Base-by-base conservation (phyloP, 2,329 filamentous ascomycete species). In the Sporothrix phasma region DNA sequence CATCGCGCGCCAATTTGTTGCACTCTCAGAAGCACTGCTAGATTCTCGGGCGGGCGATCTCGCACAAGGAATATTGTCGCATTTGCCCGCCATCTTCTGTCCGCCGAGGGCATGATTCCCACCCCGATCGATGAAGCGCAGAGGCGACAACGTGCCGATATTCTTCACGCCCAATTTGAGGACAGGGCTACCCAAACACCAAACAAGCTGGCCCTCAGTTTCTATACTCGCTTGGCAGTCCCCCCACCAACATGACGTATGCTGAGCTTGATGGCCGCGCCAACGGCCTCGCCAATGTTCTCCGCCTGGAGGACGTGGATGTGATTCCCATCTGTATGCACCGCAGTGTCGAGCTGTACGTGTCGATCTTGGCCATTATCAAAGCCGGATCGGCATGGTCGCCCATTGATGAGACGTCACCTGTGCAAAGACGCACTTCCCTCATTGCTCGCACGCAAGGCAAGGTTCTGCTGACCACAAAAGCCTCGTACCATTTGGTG, bases 351-450 rank as follows among this genome's bases (percentile, higher is more conserved):
- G 72, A 73, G 72, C 60, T 66, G 1, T 73, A 84, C 10, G 76
- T 84, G 61, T 81, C 79, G 19, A 83, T 85, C 54, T 74, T 83
- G 64, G 82, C 81, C 2, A 76, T 84, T 24, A 72, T 86, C 31
- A 83, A 82, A 64, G 79, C 80, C 47, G 84, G 83, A 11, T 83
- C 80, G 15, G 83, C 86, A 66, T 86, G 85, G 69, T 77, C 85
- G 3, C 84, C 83, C 2, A 76, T 86, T 1, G 84, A 86, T 66
- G 65, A 66, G 10, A 73, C 73, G 5, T 76, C 74, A 19, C 75
- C 75, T 17, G 37, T 72, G 11, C 73, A 73, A 61, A 70, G 75
- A 51, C 74, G 74, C n/a, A 74, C 74, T 54, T 73, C 74, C 29
- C 70, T 77, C 3, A 74, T 77, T 39, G 70, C 71, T 17, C 70